phyloP scores from a whole-genome alignment of 768 basidiomycete genomes.

The Mycena galopus region DNA sequence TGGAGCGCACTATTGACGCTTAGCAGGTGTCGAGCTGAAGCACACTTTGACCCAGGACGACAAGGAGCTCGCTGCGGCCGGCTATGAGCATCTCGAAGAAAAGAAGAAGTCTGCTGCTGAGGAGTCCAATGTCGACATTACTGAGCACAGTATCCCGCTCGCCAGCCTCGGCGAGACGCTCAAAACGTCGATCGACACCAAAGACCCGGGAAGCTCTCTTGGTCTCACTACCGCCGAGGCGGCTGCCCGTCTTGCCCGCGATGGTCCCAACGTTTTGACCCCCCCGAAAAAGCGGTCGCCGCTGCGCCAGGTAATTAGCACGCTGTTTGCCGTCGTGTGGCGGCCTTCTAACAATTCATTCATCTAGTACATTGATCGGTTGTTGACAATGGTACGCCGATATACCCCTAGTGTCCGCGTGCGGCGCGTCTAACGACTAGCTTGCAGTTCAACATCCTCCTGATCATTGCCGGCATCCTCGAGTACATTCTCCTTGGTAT shows the following conservation, averaged over 20 bases:
- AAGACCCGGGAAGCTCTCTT: slow-evolving; percentile 62
- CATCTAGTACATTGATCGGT: slow-evolving; percentile 73
- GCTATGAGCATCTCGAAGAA: slow-evolving; percentile 72
- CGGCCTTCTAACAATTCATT: slow-evolving; percentile 12
- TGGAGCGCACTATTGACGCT: not conserved
- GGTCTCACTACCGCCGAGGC: slow-evolving; percentile 70
- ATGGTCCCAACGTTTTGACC: slow-evolving; percentile 74
- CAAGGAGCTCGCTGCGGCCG: slow-evolving; percentile 74
- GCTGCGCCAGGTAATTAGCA: slow-evolving; percentile 65
- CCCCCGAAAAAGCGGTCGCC: slow-evolving; percentile 78
- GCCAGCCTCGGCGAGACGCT: slow-evolving; percentile 55
- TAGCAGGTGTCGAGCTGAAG: slow-evolving; percentile 60
- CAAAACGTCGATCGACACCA: slow-evolving; percentile 63
- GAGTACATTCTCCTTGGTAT: slow-evolving; percentile 76
- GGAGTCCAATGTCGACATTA: slow-evolving; percentile 65
- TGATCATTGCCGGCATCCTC: slow-evolving; percentile 75
- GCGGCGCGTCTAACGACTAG: slow-evolving; percentile 38
- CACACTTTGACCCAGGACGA: slow-evolving; percentile 77
- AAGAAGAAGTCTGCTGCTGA: slow-evolving; percentile 53
- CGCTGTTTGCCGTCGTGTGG: slow-evolving; percentile 27
- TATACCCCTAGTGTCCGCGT: slow-evolving; percentile 23
- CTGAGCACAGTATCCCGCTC: slow-evolving; percentile 66
- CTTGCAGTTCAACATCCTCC: slow-evolving; percentile 70
- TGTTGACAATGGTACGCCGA: slow-evolving; percentile 58
- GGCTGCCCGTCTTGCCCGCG: slow-evolving; percentile 62